phyloP scores from a whole-genome alignment of 768 basidiomycete species.

The Lentinula guzmanii region DNA sequence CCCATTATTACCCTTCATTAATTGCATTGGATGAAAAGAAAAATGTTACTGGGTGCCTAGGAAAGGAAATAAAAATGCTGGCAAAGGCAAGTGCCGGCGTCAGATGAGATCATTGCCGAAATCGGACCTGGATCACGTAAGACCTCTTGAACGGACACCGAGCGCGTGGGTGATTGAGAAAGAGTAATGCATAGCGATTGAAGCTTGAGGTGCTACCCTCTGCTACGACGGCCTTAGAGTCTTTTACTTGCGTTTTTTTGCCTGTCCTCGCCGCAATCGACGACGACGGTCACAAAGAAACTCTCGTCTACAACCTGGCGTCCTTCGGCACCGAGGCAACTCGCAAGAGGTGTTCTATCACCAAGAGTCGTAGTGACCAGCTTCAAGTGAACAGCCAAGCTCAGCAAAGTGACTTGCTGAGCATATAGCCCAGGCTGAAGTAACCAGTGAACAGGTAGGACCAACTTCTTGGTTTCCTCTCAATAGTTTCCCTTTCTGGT shows the following conservation, averaged over 20 bases:
- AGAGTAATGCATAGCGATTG: not conserved
- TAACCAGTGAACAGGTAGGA: not conserved
- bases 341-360: not conserved
- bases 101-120: not conserved
- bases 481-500: constrained; percentile 3
- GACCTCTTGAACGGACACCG: not conserved
- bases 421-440: not conserved
- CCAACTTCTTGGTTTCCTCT: not conserved
- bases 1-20: no score
- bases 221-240: not conserved
- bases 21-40: no score
- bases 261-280: not conserved
- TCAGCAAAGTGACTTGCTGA: not conserved
- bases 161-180: not conserved
- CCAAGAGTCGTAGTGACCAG: not conserved
- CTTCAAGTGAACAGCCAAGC: not conserved
- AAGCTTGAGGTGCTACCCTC: no score
- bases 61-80: not conserved
- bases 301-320: not conserved
- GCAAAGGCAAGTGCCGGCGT: not conserved
- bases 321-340: not conserved
- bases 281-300: not conserved
- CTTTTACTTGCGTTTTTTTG: not conserved
- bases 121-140: constrained; percentile 1
- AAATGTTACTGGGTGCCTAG: not conserved